phyloP scores from a whole-genome alignment of 1,139 yeast species.

The Debaryomyces singareniensis region DNA sequence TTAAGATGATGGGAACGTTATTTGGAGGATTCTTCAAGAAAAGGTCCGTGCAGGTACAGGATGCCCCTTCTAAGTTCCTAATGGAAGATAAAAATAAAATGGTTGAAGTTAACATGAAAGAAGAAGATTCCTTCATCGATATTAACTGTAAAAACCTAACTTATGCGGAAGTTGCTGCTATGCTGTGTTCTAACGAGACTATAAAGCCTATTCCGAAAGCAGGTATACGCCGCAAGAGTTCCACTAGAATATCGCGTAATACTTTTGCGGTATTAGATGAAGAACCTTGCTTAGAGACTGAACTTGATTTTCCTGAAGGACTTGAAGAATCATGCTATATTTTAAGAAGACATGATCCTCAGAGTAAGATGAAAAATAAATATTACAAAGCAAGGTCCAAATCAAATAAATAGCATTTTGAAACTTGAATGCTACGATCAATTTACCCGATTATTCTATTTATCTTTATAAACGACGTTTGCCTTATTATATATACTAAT shows the following conservation, averaged over 20 bases:
- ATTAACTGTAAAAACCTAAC: slow-evolving; percentile 31
- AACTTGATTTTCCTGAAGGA: too few species aligned
- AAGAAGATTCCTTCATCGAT: slow-evolving; percentile 31
- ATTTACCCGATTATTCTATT: too few species aligned
- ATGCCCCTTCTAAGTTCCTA: slow-evolving; percentile 2
- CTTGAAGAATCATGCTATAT: too few species aligned
- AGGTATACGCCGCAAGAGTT: slow-evolving; percentile 3
- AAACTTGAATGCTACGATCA: too few species aligned
- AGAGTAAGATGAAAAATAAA: too few species aligned
- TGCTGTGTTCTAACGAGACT: slow-evolving; percentile 12
- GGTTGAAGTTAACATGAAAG: slow-evolving; percentile 32
- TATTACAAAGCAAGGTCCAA: too few species aligned
- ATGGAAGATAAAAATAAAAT: slow-evolving; percentile 17
- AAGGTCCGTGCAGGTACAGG: slow-evolving; percentile 2
- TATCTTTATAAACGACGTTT: too few species aligned
- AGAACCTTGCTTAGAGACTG: too few species aligned
- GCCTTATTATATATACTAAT: too few species aligned
- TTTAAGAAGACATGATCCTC: too few species aligned
- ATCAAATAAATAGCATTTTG: too few species aligned
- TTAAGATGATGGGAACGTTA: slow-evolving; percentile 15
- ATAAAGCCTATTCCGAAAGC: slow-evolving; percentile 8
- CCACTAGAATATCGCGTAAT: slow-evolving; percentile 3
- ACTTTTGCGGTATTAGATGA: neutral
- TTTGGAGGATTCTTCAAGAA: slow-evolving; percentile 16
- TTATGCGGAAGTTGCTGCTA: slow-evolving; percentile 40